Percentiles rank a stretch among this genome's conserved stretches.
phyloP scores from a whole-genome alignment of 2,329 filamentous ascomycete species.

The Fusarium subglutinans region DNA sequence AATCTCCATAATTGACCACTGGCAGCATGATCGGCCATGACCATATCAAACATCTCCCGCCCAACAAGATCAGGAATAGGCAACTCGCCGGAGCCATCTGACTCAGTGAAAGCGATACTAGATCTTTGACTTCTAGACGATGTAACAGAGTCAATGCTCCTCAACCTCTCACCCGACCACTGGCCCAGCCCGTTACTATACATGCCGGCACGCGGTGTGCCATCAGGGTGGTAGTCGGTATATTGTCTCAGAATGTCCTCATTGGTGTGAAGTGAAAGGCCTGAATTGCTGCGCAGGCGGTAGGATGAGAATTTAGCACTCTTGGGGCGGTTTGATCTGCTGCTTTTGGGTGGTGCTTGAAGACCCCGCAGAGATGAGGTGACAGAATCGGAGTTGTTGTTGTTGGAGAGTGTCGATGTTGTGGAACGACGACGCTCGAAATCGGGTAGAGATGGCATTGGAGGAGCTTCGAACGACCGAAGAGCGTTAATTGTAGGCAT shows the following conservation, averaged over 20 bases:
- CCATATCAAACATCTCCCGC: conserved; percentile 59
- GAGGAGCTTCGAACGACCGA: conserved; percentile 39
- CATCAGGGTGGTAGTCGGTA: conserved; percentile 56
- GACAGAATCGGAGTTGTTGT: conserved; percentile 25
- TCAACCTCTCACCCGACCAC: conserved; percentile 37
- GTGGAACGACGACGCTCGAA: conserved; percentile 41
- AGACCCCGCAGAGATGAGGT: conserved; percentile 29
- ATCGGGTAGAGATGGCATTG: conserved; percentile 39
- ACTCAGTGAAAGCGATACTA: conserved; percentile 41
- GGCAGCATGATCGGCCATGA: conserved; percentile 59
- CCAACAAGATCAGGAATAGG: conserved; percentile 59
- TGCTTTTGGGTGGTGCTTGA: conserved; percentile 34
- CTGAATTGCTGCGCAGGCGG: conserved; percentile 56
- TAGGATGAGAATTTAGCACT: conserved; percentile 44
- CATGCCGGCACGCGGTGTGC: conserved; percentile 44
- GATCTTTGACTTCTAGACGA: conserved; percentile 40
- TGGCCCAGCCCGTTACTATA: conserved; percentile 23
- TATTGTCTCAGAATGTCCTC: conserved; percentile 56
- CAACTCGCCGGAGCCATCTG: conserved; percentile 38
- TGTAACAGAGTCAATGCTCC: conserved; percentile 42
- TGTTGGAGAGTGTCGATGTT: conserved; percentile 28
- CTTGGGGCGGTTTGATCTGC: conserved; percentile 39
- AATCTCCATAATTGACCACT: conserved; percentile 59
- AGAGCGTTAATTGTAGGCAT: conserved; percentile 42
- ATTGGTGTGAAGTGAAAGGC: conserved; percentile 56